These are phyloP conservation scores for Cladorrhinum sp. DNA, from an alignment of 2,329 filamentous ascomycete genomes.

Conservation along the genomic window DNA sequence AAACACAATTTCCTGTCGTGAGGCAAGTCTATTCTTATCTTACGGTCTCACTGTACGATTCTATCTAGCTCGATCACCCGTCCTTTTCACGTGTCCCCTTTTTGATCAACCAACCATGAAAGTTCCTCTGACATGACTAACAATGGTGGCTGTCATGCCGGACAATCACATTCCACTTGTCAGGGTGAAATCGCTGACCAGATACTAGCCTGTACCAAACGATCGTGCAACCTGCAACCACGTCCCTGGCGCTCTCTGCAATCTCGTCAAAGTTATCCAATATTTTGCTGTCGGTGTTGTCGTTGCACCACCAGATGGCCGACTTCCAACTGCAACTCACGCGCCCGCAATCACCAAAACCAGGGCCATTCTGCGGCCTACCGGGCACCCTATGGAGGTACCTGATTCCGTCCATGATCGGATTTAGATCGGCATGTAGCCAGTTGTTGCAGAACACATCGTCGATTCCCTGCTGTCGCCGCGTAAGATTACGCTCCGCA, in stretches of 20 bases:
- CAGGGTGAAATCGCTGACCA: background rate
- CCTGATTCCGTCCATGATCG: constrained; percentile 16
- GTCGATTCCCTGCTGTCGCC: background rate
- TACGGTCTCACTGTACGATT: background rate
- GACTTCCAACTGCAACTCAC: constrained; percentile 24
- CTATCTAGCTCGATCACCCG: background rate
- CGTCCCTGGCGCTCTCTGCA: background rate
- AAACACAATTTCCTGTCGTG: background rate
- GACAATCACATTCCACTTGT: background rate
- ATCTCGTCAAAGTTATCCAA: background rate
- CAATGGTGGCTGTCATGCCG: background rate
- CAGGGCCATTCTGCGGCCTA: constrained; percentile 15
- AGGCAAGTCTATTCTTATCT: background rate
- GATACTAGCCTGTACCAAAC: background rate
- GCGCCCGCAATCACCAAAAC: constrained; percentile 20
- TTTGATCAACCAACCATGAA: background rate
- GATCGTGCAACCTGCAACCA: background rate
- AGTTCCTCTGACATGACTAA: background rate
- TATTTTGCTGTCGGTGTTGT: background rate
- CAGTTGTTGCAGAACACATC: background rate
- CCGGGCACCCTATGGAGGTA: constrained; percentile 20
- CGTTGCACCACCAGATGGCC: constrained; percentile 30
- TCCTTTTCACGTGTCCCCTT: no score
- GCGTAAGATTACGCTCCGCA: background rate
- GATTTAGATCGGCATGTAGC: background rate